Base-by-base conservation (phyloP, 2,329 filamentous ascomycete species). In the Alternaria sp. region DNA sequence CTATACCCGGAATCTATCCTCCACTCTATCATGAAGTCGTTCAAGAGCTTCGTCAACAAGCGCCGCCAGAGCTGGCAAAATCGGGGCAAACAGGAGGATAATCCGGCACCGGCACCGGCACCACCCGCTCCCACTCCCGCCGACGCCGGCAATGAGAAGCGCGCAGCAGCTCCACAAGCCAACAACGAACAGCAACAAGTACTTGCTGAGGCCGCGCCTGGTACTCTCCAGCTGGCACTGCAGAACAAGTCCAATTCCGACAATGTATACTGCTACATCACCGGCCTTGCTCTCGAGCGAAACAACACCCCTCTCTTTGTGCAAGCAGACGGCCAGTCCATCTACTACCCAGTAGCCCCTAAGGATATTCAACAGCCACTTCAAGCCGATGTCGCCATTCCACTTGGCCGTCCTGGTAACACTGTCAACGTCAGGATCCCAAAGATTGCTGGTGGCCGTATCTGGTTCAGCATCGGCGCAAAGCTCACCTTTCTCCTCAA, bases 401-500 rank as follows among this genome's bases (percentile, higher is more conserved):
- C 82, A 1, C 81, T 94, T 6, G 90, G 90, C 14, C 81, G 83
- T 0, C 84, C 89, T 0, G 91, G 91, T 7, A 81, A 83, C 46
- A 87, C 86, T 0, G 86, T 82, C 26, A 87, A 83, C 3, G 82
- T 92, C 23, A 89, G 86, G 1, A 88, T 94, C 64, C 92, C 92
- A 11, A 89, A 89, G 64, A 84, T 93, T 25, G 89, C 87, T 4
- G 91, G 90, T 21, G 91, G 87, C 2, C 86, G 92, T 57, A 87
- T 94, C 75, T 94, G 90, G 89, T 91, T 92, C 78, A 88, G 85
- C 60, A 82, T 87, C 63, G 87, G 86, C 69, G 80, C 80, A 47
- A 85, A 85, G 37, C 83, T 94, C 53, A 88, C 84, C 1, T 94
- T 94, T 79, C 82, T 87, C 12, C 78, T 94, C 56, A 94, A 94